Percentiles rank a stretch among this genome's conserved stretches.
These are phyloP conservation scores for Trypanosoma congolense DNA, from an alignment of 208 protist species.

Conservation along the genomic window DNA sequence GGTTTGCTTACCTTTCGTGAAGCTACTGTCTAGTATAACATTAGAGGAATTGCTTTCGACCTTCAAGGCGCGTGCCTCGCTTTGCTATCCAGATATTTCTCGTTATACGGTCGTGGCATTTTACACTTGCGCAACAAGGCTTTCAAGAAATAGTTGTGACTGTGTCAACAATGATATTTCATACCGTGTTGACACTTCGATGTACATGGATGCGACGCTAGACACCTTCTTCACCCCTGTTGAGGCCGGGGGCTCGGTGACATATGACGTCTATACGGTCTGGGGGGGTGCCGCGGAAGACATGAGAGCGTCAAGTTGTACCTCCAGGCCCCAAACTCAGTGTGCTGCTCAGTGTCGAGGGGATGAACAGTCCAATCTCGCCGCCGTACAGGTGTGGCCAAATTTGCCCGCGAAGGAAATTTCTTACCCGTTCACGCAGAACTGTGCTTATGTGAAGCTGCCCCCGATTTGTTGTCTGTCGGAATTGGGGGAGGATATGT, in stretches of 20 bases:
- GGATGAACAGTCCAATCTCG: background rate
- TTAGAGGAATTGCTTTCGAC: slow-evolving; percentile 5
- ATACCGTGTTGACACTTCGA: slow-evolving; percentile 20
- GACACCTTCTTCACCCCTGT: slow-evolving; percentile 27
- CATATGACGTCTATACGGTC: slow-evolving; percentile 20
- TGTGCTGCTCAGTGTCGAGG: background rate
- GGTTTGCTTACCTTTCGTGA: slow-evolving; percentile 14
- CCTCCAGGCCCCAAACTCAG: background rate
- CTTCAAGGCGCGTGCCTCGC: slow-evolving; percentile 2
- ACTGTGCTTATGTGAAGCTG: slow-evolving; percentile 6
- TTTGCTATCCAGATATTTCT: slow-evolving; percentile 11
- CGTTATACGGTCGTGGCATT: slow-evolving; percentile 11
- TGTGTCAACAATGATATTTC: background rate
- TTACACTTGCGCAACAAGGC: slow-evolving; percentile 5
- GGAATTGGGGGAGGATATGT: too few relatives aligned
- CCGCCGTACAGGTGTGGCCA: background rate
- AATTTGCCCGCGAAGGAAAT: background rate
- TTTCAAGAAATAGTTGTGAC: background rate
- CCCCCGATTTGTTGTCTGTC: slow-evolving; percentile 2
- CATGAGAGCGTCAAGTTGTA: background rate
- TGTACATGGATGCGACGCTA: slow-evolving; percentile 31
- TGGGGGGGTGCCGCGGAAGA: slow-evolving; percentile 4
- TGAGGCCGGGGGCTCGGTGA: background rate
- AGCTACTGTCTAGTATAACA: slow-evolving; percentile 5
- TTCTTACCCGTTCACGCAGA: slow-evolving; percentile 18